Evolutionary conservation across 148 eudicot genomes (phyloP).

Genomic region (Diospyros kaki): DNA sequence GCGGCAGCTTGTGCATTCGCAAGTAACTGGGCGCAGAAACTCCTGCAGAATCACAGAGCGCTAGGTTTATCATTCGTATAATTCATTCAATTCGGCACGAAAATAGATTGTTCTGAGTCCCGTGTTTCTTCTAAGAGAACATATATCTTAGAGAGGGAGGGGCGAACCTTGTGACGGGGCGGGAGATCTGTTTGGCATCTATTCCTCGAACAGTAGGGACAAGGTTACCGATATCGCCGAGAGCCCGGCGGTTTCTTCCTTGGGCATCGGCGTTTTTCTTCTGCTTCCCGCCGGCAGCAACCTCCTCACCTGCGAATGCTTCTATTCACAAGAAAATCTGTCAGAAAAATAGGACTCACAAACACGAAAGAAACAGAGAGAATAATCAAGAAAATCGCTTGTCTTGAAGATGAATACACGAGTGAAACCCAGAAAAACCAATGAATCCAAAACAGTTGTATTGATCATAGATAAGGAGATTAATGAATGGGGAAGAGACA

Average conservation of each 20-base stretch:
- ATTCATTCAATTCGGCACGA: too few species aligned
- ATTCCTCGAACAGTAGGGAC: conserved; percentile 33
- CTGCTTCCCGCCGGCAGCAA: conserved; percentile 41
- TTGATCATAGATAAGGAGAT: too few species aligned
- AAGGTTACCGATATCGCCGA: conserved; percentile 56
- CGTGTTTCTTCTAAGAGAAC: too few species aligned
- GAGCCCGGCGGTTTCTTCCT: conserved; percentile 51
- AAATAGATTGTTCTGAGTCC: too few species aligned
- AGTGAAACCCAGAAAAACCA: too few species aligned
- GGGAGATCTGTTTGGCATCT: conserved; percentile 34
- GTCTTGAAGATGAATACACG: neutral
- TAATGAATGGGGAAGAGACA: too few species aligned
- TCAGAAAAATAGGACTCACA: neutral
- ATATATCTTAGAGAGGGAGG: neutral
- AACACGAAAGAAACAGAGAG: too few species aligned
- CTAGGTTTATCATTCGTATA: neutral
- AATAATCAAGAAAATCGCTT: neutral
- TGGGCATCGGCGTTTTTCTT: conserved; percentile 56
- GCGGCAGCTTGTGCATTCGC: conserved; percentile 69
- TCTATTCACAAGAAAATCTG: neutral
- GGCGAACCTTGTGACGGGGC: conserved; percentile 42
- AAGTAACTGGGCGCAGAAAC: conserved; percentile 55
- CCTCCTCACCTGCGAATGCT: conserved; percentile 30
- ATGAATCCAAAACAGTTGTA: too few species aligned
- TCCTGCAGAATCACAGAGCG: conserved; percentile 22